Evolutionary conservation across 768 basidiomycete genomes (phyloP).

Genomic region (Boletus edulis): DNA sequence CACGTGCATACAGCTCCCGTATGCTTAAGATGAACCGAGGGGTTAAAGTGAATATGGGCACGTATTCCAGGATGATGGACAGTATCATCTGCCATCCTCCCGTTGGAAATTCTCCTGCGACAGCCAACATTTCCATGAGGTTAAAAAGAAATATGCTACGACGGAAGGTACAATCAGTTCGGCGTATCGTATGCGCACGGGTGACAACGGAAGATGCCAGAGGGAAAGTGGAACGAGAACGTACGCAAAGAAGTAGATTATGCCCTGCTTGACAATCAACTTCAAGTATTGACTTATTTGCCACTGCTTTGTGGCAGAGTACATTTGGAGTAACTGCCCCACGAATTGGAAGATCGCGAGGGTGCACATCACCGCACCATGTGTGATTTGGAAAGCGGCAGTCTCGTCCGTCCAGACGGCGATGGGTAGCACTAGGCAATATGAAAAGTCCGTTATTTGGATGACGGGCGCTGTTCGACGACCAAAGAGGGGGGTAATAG

Average conservation of each 20-base stretch:
- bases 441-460: too few relatives aligned
- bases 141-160: neutral
- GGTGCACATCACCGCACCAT: neutral
- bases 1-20: neutral
- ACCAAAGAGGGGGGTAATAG: too few relatives aligned
- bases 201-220: neutral
- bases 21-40: neutral
- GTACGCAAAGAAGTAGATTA: neutral
- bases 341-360: neutral
- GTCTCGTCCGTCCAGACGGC: neutral
- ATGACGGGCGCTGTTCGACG: too few relatives aligned
- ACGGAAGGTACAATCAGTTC: too few relatives aligned
- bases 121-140: neutral
- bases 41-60: neutral
- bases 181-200: too few relatives aligned
- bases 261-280: neutral
- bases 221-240: neutral
- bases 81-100: too few relatives aligned
- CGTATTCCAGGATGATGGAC: neutral
- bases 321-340: neutral
- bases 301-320: neutral
- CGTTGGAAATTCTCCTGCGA: neutral
- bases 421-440: too few relatives aligned
- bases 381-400: neutral
- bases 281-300: neutral